Evolutionary conservation across 2,329 filamentous ascomycete genomes (phyloP), one percentile per base, ranked within the genome.

Genomic region (Byssochlamys sp.): DNA sequence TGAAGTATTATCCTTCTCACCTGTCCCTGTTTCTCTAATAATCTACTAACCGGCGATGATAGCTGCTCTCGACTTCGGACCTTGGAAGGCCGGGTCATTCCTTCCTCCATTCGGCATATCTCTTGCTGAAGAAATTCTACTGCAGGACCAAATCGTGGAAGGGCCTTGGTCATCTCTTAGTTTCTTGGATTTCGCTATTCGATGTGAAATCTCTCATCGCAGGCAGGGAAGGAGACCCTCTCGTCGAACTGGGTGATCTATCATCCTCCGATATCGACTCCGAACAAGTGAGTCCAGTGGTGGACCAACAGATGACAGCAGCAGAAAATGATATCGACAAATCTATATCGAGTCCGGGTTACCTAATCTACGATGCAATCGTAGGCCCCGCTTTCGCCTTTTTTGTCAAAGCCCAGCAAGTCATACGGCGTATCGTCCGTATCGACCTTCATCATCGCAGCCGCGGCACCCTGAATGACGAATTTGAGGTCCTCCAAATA

Each of bases 401-500:
- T 59, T 70, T 68, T 52, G 58, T 68, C 2, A 63, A 67, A 57
- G 66, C 70, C 3, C 70, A 72, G 54, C 70, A 72, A 57, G 61
- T 72, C 19, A 66, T 68, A 33, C 66, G 70, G 1, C 69, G 70
- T 2, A 72, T 72, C 10, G 64, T 72, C 39, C 62, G 60, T 48
- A 70, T 73, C 29, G 70, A 73, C 58, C 63, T 73, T 19, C 71
- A 73, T 56, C 71, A 73, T 57, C 71, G 71, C 59, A 71, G 65
- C 25, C 69, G 71, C 4, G 71, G 71, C 35, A 72, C 71, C 1
- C 65, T 73, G 12, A 67, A 63, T 31, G 71, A 73, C 56, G 71
- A 73, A 59, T 72, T 70, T 28, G 71, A 73, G 58, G 71, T 73
- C 26, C 66, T 73, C 29, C 69, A 72, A 39, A 68, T 73, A 25